These are phyloP conservation scores for Byssoonygena ceratinophila DNA, from an alignment of 2,329 filamentous ascomycete genomes.

Conservation along the genomic window DNA sequence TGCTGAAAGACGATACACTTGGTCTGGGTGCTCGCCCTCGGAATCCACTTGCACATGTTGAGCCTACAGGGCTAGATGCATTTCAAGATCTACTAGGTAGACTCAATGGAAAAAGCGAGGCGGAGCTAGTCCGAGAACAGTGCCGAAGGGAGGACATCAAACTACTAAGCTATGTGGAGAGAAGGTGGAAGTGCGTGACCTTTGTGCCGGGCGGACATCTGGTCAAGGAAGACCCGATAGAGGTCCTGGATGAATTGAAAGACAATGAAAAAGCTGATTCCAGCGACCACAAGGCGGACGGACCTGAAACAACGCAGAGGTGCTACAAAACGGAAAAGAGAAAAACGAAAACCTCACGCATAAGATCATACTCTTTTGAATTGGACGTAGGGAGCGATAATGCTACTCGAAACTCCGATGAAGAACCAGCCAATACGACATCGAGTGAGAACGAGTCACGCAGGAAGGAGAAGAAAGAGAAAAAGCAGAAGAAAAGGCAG, in stretches of 20 bases:
- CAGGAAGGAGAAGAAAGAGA: constrained; percentile 24
- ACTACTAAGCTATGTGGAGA: constrained; percentile 61
- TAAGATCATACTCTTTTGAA: neutral
- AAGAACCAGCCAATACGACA: neutral
- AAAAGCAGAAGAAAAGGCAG: constrained; percentile 24
- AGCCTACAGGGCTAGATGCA: constrained; percentile 74
- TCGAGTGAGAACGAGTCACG: neutral
- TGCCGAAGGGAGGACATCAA: constrained; percentile 58
- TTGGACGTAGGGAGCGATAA: constrained; percentile 18
- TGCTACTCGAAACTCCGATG: neutral
- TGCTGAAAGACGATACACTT: constrained; percentile 80
- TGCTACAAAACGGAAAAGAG: constrained; percentile 24
- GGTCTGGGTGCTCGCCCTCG: constrained; percentile 75
- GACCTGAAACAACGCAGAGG: constrained; percentile 22
- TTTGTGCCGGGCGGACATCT: constrained; percentile 80
- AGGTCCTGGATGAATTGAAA: constrained; percentile 37
- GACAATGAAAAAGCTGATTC: constrained; percentile 41
- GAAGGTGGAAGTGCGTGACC: constrained; percentile 66
- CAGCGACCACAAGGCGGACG: constrained; percentile 22
- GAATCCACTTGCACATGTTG: constrained; percentile 53
- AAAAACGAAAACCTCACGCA: constrained; percentile 7
- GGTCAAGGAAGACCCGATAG: constrained; percentile 39
- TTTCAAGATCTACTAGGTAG: constrained; percentile 79
- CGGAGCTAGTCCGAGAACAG: constrained; percentile 59
- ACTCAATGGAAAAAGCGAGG: constrained; percentile 76